Evolutionary conservation across 2,329 filamentous ascomycete genomes (phyloP), one percentile per base, ranked within the genome.

Genomic region (Curvularia sp.): DNA sequence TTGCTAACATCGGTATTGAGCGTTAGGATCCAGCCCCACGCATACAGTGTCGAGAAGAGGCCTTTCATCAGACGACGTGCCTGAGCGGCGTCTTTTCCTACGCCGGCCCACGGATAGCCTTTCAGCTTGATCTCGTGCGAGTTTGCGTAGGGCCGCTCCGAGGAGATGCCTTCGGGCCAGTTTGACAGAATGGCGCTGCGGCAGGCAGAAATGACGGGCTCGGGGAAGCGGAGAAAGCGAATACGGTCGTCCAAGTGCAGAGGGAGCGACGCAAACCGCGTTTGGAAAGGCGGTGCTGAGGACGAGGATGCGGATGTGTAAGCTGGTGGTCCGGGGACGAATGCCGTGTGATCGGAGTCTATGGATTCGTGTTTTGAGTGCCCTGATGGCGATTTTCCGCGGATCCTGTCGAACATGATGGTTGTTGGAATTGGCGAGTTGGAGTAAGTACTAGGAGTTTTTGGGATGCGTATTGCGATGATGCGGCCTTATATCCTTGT

Each of bases 1-100:
- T 74, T 78, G 56, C 68, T 74, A 2, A 77, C 60, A 59, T 79
- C 76, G 2, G 77, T 75, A 18, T 68, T 71, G 4, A 73, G 60
- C 32, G 73, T 76, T 32, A 80, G 50, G 2, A 79, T 70, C 78
- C 78, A 80, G 2, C 78, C 78, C 21, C 66, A 57, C 13, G 67
- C 69, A 3, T 55, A 39, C 28, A 55, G 46, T 2, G 47, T 55
- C n/a, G 53, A 38, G 12, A 80, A 59, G 3, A 80, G 41, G 10
- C 67, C 66, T 32, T 68, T 63, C 32, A 79, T 65, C 21, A 79
- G 41, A 3, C 74, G 60, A 5, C 75, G 67, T 4, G 77, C 63
- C 12, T 70, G 52, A 45, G 76, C 68, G 6, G 72, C 65, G 27
- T 74, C 65, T 38, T 67, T 59, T 1, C 64, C 61, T 53, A 64